Evolutionary conservation across 345 rosid genomes (phyloP).

Genomic region (Geranium rotundifolium): DNA sequence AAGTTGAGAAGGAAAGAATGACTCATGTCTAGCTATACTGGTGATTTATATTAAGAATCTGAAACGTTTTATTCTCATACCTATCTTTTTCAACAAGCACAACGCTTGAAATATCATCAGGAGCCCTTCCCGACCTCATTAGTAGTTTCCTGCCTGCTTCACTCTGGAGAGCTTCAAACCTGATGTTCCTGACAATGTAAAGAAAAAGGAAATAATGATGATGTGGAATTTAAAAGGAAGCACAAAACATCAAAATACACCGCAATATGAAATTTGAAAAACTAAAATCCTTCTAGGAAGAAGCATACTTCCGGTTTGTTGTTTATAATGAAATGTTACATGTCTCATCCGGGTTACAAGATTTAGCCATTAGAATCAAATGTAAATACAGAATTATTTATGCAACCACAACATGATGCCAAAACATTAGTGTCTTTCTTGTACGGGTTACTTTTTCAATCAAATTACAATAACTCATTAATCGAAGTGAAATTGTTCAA

Average conservation of each 20-base stretch:
- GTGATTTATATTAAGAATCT: background rate
- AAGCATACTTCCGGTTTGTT: no score
- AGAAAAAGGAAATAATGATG: background rate
- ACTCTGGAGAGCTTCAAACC: slow-evolving; percentile 86
- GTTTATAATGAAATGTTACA: no score
- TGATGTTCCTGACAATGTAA: slow-evolving; percentile 40
- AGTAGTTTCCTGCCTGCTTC: slow-evolving; percentile 66
- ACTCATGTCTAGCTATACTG: background rate
- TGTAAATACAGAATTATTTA: no score
- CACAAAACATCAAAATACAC: fast-evolving
- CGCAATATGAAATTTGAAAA: background rate
- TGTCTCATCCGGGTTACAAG: no score
- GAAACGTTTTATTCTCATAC: slow-evolving; percentile 14
- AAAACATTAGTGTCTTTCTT: no score
- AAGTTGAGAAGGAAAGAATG: background rate
- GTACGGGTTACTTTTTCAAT: no score
- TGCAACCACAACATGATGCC: no score
- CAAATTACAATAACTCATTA: no score
- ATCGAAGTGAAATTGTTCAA: background rate
- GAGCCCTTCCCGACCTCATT: slow-evolving; percentile 83
- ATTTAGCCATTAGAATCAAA: no score
- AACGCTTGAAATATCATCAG: slow-evolving; percentile 90
- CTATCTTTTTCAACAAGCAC: slow-evolving; percentile 73
- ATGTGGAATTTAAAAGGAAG: background rate
- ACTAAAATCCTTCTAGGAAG: no score